These are phyloP conservation scores for Neofusicoccum umdonicola DNA, from an alignment of 2,329 filamentous ascomycete genomes.

Conservation along the genomic window DNA sequence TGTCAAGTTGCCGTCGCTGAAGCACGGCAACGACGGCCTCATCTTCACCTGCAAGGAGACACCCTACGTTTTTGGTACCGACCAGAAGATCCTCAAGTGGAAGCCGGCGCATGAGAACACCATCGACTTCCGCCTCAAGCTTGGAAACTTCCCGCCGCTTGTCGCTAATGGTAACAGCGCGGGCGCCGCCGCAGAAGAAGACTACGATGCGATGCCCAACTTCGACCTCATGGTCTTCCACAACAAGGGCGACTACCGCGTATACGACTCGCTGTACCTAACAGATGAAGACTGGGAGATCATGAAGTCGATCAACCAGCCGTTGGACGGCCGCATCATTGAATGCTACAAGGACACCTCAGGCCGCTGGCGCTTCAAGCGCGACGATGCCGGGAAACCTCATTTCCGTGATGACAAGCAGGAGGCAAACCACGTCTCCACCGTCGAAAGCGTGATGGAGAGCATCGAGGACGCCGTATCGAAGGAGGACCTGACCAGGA, in stretches of 20 bases:
- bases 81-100: constrained; percentile 95
- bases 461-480: constrained; percentile 85
- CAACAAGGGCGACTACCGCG: constrained; percentile 62
- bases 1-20: constrained; percentile 75
- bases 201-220: constrained; percentile 78
- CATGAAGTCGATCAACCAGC: constrained; percentile 70
- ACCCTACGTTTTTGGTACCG: constrained; percentile 84
- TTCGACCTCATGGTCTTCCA: constrained; percentile 70
- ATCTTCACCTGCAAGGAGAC: constrained; percentile 95
- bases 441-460: constrained; percentile 80
- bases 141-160: constrained; percentile 69
- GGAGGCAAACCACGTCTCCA: constrained; percentile 84
- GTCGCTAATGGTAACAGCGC: constrained; percentile 54
- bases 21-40: constrained; percentile 92
- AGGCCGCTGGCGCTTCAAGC: constrained; percentile 72
- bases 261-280: constrained; percentile 1
- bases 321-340: constrained; percentile 82
- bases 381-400: constrained; percentile 52
- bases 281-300: constrained; percentile 78
- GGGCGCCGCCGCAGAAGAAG: constrained; percentile 64
- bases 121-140: constrained; percentile 80
- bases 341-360: constrained; percentile 81
- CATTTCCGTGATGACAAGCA: constrained; percentile 90
- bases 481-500: constrained; percentile 72
- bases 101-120: constrained; percentile 95